phyloP scores from a whole-genome alignment of 257 asterid species.

The Forsythia viridissima region DNA sequence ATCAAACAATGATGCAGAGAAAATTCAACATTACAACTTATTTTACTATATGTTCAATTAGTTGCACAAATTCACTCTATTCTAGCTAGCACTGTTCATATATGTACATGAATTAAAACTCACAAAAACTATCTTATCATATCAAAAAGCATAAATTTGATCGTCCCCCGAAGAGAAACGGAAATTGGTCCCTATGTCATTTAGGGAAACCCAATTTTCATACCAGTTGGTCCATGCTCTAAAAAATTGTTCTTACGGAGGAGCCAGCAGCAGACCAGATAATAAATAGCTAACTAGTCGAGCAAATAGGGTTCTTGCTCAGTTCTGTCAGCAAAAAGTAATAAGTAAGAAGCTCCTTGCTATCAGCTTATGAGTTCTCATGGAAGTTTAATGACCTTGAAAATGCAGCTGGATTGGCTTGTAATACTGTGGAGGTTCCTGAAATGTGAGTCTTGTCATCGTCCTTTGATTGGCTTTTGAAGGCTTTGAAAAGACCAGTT shows the following conservation, averaged over 20 bases:
- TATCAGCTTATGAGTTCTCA: slow-evolving; percentile 48
- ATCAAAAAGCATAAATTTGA: slow-evolving; percentile 21
- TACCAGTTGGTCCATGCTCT: slow-evolving; percentile 1
- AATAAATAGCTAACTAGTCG: background rate
- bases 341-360: slow-evolving; percentile 10
- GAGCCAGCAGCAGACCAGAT: background rate
- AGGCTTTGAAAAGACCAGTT: slow-evolving; percentile 46
- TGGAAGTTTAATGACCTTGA: slow-evolving; percentile 73
- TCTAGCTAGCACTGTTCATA: slow-evolving; percentile 29
- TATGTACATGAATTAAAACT: slow-evolving; percentile 35
- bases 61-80: slow-evolving; percentile 35
- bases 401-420: slow-evolving; percentile 83
- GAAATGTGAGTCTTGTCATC: slow-evolving; percentile 42
- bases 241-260: background rate
- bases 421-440: slow-evolving; percentile 55
- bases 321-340: slow-evolving; percentile 5
- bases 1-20: slow-evolving; percentile 6
- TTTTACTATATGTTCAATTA: slow-evolving; percentile 32
- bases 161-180: background rate
- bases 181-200: background rate
- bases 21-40: slow-evolving; percentile 37
- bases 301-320: background rate
- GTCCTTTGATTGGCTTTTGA: slow-evolving; percentile 40
- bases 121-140: slow-evolving; percentile 23
- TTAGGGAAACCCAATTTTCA: background rate